phyloP scores from a whole-genome alignment of 2,329 filamentous ascomycete genomes.

The Epicoccum nigrum region DNA sequence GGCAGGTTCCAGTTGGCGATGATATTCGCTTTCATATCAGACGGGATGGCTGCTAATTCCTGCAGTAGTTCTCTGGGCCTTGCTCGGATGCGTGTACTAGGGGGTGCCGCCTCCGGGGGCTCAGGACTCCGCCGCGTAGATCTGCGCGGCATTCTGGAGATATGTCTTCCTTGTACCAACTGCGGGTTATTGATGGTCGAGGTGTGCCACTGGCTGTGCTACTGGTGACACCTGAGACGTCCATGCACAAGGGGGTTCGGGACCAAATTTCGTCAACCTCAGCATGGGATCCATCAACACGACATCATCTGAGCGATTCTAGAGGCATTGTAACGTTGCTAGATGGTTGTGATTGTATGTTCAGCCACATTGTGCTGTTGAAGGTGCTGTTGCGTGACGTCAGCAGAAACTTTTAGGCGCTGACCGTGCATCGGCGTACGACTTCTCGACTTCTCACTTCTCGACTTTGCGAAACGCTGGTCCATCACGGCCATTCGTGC shows the following conservation, averaged over 20 bases:
- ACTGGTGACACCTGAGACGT: neutral
- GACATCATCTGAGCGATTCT: neutral
- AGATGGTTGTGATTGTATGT: neutral
- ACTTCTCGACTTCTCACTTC: neutral
- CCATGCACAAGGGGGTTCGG: neutral
- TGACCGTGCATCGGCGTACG: conserved; percentile 13
- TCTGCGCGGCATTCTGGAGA: neutral
- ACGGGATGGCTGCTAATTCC: neutral
- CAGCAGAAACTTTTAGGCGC: conserved; percentile 18
- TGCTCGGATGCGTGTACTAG: neutral
- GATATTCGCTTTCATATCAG: neutral
- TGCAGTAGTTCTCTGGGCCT: neutral
- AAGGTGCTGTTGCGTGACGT: conserved; percentile 17
- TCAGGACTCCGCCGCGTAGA: neutral
- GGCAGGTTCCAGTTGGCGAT: conserved; percentile 6
- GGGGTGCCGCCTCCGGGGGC: neutral
- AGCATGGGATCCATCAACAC: neutral
- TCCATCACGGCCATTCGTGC: no score
- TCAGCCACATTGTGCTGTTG: neutral
- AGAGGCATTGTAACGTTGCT: neutral
- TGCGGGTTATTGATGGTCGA: neutral
- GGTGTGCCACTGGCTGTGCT: no score
- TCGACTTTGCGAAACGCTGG: no score
- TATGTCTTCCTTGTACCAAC: no score
- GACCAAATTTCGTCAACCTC: neutral